Evolutionary conservation across 108 stramenopile genomes (phyloP).

Genomic region (Nitzschia palea): DNA sequence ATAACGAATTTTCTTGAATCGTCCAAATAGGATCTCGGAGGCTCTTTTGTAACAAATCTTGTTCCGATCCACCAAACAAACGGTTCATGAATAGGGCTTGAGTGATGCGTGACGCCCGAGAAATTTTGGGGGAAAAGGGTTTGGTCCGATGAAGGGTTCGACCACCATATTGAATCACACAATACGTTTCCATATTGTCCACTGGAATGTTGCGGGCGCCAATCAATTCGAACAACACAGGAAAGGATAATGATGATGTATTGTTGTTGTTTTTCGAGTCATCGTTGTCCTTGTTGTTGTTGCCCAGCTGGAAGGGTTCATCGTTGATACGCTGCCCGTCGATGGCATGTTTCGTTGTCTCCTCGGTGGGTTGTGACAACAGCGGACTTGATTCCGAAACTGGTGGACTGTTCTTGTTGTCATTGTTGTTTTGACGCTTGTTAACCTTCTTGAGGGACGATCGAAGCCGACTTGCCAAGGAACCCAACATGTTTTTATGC

Average conservation of each 20-base stretch:
- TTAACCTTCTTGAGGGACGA: too few relatives aligned
- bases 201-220: slow-evolving; percentile 20
- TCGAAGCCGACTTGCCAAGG: too few relatives aligned
- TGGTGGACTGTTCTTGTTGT: too few relatives aligned
- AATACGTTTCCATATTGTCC: slow-evolving; percentile 26
- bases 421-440: too few relatives aligned
- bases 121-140: slow-evolving; percentile 6
- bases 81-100: slow-evolving; percentile 3
- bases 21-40: slow-evolving; percentile 32
- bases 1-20: slow-evolving; percentile 15
- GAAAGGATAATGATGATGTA: too few relatives aligned
- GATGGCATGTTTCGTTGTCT: not conserved
- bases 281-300: too few relatives aligned
- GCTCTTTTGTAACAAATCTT: not conserved
- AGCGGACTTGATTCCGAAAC: slow-evolving; percentile 1
- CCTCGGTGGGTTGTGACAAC: too few relatives aligned
- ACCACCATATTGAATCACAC: slow-evolving; percentile 29
- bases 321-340: too few relatives aligned
- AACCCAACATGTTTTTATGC: too few relatives aligned
- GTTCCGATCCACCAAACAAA: not conserved
- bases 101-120: not conserved
- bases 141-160: slow-evolving; percentile 29
- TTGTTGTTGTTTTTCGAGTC: too few relatives aligned
- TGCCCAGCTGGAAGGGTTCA: too few relatives aligned
- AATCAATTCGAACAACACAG: slow-evolving; percentile 24